A percentile compares a stretch with the other conserved stretches of the same genome.
Evolutionary conservation across 179 eudicot species (phyloP).

Genomic region (Dionaea muscipula): DNA sequence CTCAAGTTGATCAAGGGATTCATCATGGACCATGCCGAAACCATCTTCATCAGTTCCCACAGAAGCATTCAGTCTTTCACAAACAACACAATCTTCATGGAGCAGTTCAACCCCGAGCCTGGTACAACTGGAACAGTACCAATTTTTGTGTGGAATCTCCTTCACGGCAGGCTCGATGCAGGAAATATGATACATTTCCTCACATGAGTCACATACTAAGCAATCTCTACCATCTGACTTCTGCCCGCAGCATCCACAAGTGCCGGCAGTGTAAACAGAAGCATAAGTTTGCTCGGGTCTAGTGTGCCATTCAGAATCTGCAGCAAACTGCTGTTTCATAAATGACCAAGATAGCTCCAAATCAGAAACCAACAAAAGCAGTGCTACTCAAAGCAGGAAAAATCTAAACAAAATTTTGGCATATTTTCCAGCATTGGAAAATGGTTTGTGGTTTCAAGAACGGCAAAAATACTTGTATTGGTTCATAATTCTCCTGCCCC

Average conservation of each 20-base stretch:
- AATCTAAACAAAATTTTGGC: neutral
- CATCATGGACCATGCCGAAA: constrained; percentile 20
- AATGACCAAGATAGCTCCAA: constrained; percentile 2
- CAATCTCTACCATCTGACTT: constrained; percentile 59
- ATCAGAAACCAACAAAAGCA: neutral
- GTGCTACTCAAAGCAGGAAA: neutral
- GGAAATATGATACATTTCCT: constrained; percentile 70
- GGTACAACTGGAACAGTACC: constrained; percentile 75
- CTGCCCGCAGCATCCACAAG: constrained; percentile 55
- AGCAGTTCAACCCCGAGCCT: constrained; percentile 43
- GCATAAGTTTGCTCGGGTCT: constrained; percentile 40
- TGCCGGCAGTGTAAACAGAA: constrained; percentile 20
- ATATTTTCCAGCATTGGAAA: too few relatives aligned
- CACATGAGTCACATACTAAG: constrained; percentile 86
- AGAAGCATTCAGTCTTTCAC: constrained; percentile 48
- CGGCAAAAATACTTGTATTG: too few relatives aligned
- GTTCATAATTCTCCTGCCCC: too few relatives aligned
- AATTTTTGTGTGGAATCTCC: constrained; percentile 61
- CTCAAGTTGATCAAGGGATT: constrained; percentile 24
- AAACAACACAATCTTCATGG: constrained; percentile 65
- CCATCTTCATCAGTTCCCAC: constrained; percentile 15
- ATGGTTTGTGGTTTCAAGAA: too few relatives aligned
- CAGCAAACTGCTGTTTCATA: constrained; percentile 19
- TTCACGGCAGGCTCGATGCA: constrained; percentile 64
- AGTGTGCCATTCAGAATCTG: constrained; percentile 21